phyloP scores from a whole-genome alignment of 805 yeast species.

The Metschnikowia bowlesiae region DNA sequence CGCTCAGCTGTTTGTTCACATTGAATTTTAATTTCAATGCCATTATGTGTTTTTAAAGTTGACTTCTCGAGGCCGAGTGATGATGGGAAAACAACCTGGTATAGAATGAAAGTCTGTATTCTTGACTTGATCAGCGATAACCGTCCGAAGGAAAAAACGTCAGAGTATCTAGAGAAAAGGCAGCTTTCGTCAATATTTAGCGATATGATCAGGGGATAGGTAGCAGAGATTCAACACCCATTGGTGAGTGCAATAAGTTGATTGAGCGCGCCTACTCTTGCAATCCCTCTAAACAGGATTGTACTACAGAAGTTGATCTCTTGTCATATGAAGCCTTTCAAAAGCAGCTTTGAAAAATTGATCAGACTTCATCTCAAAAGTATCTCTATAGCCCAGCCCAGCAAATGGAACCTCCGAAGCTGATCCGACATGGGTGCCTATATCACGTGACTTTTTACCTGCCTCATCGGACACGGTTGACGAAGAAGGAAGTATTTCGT shows the following conservation, averaged over 20 bases:
- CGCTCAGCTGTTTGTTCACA: conserved; percentile 12
- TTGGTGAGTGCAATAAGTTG: background rate
- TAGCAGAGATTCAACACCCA: background rate
- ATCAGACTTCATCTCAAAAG: too few species aligned
- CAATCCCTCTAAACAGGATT: background rate
- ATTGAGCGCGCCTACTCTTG: background rate
- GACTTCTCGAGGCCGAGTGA: background rate
- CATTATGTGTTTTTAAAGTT: conserved; percentile 7
- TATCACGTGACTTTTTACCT: too few species aligned
- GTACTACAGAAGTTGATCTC: too few species aligned
- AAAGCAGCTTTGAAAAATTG: too few species aligned
- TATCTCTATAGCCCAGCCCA: too few species aligned
- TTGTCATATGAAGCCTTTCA: too few species aligned
- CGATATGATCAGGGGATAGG: background rate
- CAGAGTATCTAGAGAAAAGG: too few species aligned
- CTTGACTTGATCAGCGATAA: background rate
- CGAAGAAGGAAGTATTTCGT: too few species aligned
- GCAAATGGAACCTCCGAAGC: too few species aligned
- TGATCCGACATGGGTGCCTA: too few species aligned
- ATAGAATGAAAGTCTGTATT: background rate
- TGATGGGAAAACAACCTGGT: background rate
- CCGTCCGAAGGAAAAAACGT: too few species aligned
- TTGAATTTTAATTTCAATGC: conserved; percentile 20
- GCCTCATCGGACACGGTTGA: too few species aligned
- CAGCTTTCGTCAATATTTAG: background rate